phyloP scores from a whole-genome alignment of 169 alveolate species.

The Plasmodium coatneyi region DNA sequence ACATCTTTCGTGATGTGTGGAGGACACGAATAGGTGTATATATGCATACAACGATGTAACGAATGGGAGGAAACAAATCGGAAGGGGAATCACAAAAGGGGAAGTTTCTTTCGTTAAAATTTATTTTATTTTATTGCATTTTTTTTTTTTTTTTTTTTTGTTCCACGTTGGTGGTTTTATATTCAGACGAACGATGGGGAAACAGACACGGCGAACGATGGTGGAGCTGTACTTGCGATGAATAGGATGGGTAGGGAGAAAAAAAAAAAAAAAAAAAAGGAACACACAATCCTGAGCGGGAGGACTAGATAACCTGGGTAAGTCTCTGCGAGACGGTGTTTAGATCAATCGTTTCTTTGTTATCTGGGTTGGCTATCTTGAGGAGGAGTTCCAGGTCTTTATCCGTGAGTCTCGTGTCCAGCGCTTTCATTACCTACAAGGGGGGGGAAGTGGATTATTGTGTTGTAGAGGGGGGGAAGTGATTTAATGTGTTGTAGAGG shows the following conservation, averaged over 20 bases:
- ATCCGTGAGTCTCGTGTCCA: slow-evolving; percentile 55
- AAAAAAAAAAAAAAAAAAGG: not conserved
- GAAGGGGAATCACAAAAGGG: too few relatives aligned
- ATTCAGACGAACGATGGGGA: not conserved
- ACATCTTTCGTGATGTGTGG: not conserved
- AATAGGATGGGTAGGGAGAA: not conserved
- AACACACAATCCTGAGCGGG: not conserved
- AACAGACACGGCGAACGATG: not conserved
- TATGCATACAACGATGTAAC: not conserved
- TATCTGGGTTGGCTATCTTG: slow-evolving; percentile 45
- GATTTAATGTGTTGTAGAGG: not conserved
- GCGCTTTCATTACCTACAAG: slow-evolving; percentile 38
- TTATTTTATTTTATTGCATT: too few relatives aligned
- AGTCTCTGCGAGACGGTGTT: slow-evolving; percentile 38
- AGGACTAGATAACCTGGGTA: not conserved
- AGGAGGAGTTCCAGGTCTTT: slow-evolving; percentile 22
- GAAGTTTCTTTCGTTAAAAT: not conserved
- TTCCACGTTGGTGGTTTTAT: not conserved
- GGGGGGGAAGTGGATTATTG: not conserved
- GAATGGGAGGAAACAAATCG: not conserved
- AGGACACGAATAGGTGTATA: not conserved
- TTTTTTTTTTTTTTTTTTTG: not conserved
- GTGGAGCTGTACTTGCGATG: not conserved
- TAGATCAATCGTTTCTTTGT: slow-evolving; percentile 31
- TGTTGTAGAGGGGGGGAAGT: not conserved